Conservation (phyloP, 208 protist genomes). For the Wallacemonas sp. region DNA sequence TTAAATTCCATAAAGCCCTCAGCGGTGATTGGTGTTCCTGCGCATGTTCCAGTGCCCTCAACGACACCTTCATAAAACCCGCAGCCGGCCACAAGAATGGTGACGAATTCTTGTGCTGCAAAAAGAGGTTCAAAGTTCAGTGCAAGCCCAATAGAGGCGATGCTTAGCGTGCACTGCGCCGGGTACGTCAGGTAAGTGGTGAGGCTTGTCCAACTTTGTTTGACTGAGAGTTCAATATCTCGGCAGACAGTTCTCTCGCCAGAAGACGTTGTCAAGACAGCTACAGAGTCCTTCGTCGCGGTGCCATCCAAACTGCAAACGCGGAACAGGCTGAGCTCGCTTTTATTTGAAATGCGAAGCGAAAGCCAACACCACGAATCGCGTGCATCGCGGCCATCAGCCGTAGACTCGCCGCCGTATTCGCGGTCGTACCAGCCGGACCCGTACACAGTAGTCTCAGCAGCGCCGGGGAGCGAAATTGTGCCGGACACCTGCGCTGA, state of each 20-base stretch:
- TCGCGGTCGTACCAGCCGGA: constrained; percentile 62
- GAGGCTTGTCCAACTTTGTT: constrained; percentile 51
- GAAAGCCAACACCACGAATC: constrained; percentile 51
- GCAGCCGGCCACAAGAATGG: constrained; percentile 31
- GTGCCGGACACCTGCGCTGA: constrained; percentile 37
- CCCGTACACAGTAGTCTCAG: constrained; percentile 29
- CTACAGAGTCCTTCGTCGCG: constrained; percentile 21
- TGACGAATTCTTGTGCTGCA: constrained; percentile 55
- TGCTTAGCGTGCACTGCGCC: constrained; percentile 23
- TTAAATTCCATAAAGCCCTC: constrained; percentile 55
- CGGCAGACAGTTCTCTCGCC: constrained; percentile 22
- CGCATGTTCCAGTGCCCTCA: constrained; percentile 25
- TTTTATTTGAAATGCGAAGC: constrained; percentile 30
- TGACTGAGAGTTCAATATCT: constrained; percentile 31
- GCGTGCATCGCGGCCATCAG: constrained; percentile 21
- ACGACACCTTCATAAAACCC: constrained; percentile 63
- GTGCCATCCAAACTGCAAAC: constrained; percentile 15
- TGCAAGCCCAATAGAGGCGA: constrained; percentile 31
- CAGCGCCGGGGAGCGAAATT: constrained; percentile 27
- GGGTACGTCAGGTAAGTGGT: constrained; percentile 58
- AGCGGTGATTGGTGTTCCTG: constrained; percentile 24
- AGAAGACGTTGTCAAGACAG: constrained; percentile 24
- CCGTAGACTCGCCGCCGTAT: constrained; percentile 28
- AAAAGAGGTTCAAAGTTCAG: constrained; percentile 35
- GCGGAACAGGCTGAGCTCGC: constrained; percentile 45